Evolutionary conservation across 495 filamentous ascomycete species (phyloP).

Genomic region (Annulohypoxylon bovei): DNA sequence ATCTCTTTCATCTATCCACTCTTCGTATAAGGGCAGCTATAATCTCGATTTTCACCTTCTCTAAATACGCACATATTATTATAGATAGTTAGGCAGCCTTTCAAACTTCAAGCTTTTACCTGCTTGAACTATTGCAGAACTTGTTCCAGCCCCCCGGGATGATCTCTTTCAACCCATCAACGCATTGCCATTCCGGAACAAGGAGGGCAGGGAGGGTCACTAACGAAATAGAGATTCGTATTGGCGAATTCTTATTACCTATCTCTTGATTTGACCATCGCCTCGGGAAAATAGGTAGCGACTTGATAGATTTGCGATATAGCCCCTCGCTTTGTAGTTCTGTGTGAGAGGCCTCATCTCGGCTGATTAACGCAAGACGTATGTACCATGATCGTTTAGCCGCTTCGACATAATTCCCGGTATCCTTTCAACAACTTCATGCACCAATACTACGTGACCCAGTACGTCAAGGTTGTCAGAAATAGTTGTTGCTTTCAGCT

Average conservation of each 20-base stretch:
- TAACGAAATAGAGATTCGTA: neutral
- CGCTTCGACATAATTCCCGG: neutral
- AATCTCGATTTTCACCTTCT: neutral
- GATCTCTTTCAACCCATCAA: neutral
- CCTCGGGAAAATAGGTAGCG: constrained; percentile 12
- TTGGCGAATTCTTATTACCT: neutral
- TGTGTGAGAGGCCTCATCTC: constrained; percentile 10
- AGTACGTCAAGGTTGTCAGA: neutral
- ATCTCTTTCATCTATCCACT: too few species aligned
- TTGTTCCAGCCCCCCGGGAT: neutral
- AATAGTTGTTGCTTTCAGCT: neutral
- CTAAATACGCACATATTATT: neutral
- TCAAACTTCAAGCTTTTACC: too few species aligned
- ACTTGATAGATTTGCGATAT: neutral
- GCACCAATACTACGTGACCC: too few species aligned
- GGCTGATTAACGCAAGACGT: constrained; percentile 14
- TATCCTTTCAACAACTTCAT: neutral
- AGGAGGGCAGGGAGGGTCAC: neutral
- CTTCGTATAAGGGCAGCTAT: too few species aligned
- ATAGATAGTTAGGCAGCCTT: too few species aligned
- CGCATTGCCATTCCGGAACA: neutral
- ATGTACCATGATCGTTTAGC: constrained; percentile 11
- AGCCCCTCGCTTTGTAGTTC: neutral
- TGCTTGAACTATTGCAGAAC: too few species aligned
- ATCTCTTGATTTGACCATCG: neutral